Conservation (phyloP, 2,329 filamentous ascomycete genomes). For the Chaetomiaceae sp. region DNA sequence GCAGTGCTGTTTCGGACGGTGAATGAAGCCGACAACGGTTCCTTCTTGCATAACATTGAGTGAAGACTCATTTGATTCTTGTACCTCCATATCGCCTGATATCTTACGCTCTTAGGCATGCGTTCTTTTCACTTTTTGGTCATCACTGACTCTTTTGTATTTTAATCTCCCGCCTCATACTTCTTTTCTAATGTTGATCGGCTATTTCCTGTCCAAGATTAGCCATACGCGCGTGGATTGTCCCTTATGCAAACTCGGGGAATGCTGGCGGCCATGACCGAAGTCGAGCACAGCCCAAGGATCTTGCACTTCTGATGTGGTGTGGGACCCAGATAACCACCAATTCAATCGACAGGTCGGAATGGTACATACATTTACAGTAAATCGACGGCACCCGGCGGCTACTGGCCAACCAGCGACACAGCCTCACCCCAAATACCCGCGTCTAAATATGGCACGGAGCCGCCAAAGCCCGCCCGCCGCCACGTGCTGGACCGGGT, state of each 20-base stretch:
- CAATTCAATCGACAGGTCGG: too few relatives aligned
- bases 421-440: neutral
- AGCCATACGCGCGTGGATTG: too few relatives aligned
- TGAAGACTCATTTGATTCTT: neutral
- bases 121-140: neutral
- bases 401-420: neutral
- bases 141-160: neutral
- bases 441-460: neutral
- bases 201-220: too few relatives aligned
- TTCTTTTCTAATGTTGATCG: neutral
- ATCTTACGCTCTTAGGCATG: neutral
- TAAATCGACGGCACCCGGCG: neutral
- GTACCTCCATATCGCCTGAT: neutral
- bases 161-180: too few relatives aligned
- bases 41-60: neutral
- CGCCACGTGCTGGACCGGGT: neutral
- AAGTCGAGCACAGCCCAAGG: too few relatives aligned
- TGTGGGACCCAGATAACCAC: too few relatives aligned
- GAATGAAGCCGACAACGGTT: neutral
- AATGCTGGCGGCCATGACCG: too few relatives aligned
- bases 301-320: too few relatives aligned
- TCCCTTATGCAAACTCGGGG: too few relatives aligned
- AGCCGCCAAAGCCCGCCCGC: neutral
- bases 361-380: too few relatives aligned
- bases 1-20: too few relatives aligned